Conservation (phyloP, 2,329 filamentous ascomycete genomes). For the Metarhizium brunneum region DNA sequence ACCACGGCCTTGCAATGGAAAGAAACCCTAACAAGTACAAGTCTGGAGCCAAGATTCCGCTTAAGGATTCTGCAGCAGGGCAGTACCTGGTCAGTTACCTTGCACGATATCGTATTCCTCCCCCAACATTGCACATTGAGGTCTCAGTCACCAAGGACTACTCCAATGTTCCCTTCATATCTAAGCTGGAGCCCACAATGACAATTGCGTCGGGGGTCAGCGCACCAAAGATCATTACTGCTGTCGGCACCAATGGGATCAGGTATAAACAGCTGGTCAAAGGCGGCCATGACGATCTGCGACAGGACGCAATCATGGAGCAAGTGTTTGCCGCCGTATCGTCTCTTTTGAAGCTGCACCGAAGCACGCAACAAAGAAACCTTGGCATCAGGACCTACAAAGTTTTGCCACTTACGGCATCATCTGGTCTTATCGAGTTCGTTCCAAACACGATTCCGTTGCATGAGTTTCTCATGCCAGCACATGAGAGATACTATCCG, state of each 20-base stretch:
- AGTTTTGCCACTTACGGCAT: constrained; percentile 77
- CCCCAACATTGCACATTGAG: constrained; percentile 79
- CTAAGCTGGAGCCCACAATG: constrained; percentile 64
- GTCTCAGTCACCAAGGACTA: constrained; percentile 69
- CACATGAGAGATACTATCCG: constrained; percentile 79
- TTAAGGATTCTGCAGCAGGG: constrained; percentile 57
- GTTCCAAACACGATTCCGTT: constrained; percentile 88
- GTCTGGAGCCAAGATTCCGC: constrained; percentile 51
- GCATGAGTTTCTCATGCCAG: constrained; percentile 85
- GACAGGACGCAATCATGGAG: constrained; percentile 98
- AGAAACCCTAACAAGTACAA: constrained; percentile 57
- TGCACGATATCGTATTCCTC: constrained; percentile 62
- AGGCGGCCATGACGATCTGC: constrained; percentile 88
- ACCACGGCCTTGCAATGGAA: constrained; percentile 56
- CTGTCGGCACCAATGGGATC: constrained; percentile 65
- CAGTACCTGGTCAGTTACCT: constrained; percentile 54
- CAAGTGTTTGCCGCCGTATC: constrained; percentile 97
- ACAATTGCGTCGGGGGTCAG: constrained; percentile 84
- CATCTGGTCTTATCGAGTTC: constrained; percentile 91
- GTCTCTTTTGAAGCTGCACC: constrained; percentile 76
- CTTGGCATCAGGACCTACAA: constrained; percentile 95
- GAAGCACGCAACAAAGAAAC: constrained; percentile 76
- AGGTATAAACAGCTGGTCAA: constrained; percentile 89
- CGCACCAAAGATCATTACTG: constrained; percentile 86
- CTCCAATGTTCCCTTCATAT: constrained; percentile 62